A percentile compares a stretch with the other conserved stretches of the same genome.
Evolutionary conservation across 345 rosid species (phyloP).

Genomic region (Eucalyptus urophylla): DNA sequence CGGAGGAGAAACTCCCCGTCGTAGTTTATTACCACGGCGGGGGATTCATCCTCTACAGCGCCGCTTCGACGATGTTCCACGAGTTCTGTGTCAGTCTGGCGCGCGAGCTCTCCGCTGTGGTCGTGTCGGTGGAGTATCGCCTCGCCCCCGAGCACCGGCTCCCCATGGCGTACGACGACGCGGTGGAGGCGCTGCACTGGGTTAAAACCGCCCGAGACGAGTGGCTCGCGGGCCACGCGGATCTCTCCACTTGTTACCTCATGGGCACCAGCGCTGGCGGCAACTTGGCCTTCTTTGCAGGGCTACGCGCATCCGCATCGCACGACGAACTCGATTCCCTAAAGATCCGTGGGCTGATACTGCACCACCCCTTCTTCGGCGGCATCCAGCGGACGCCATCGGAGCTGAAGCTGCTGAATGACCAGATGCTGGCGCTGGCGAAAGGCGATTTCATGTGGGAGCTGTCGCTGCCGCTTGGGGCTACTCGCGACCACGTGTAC

Average conservation of each 20-base stretch:
- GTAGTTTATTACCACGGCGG: slow-evolving; percentile 50
- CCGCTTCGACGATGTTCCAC: not conserved
- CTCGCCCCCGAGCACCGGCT: slow-evolving; percentile 54
- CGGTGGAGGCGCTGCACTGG: slow-evolving; percentile 23
- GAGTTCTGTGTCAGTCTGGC: slow-evolving; percentile 25
- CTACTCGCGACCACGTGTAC: slow-evolving; percentile 32
- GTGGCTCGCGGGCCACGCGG: slow-evolving; percentile 22
- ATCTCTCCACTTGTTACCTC: slow-evolving; percentile 17
- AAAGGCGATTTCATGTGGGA: slow-evolving; percentile 41
- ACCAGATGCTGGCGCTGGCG: slow-evolving; percentile 5
- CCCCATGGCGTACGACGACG: slow-evolving; percentile 59
- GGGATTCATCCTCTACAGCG: slow-evolving; percentile 29
- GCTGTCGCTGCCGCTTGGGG: slow-evolving; percentile 32
- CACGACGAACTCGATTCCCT: slow-evolving; percentile 11
- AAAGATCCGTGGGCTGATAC: slow-evolving; percentile 44
- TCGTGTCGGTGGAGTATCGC: slow-evolving; percentile 33
- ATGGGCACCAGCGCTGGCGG: slow-evolving; percentile 57
- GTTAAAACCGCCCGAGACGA: slow-evolving; percentile 9
- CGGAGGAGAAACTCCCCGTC: slow-evolving; percentile 30
- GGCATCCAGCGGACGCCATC: slow-evolving; percentile 26
- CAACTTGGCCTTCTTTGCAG: slow-evolving; percentile 39
- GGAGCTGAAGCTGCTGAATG: slow-evolving; percentile 16
- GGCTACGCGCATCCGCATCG: not conserved
- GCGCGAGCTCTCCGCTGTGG: slow-evolving; percentile 5
- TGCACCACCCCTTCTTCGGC: slow-evolving; percentile 57